Base-by-base conservation (phyloP, 1,139 yeast genomes). In the Nadsonia commutata region DNA sequence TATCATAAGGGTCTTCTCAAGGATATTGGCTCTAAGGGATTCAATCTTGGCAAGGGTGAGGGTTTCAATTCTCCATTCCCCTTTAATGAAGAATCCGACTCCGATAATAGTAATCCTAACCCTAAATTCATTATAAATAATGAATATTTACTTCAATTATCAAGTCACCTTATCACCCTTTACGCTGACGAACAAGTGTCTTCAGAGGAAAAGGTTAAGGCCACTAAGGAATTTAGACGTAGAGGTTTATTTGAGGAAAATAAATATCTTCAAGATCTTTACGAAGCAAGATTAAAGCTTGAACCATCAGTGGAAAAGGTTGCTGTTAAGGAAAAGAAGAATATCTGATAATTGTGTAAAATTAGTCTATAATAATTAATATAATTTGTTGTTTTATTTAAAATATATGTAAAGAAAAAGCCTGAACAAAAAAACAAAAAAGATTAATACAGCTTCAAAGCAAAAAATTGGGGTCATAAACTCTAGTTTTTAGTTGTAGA, bases 1-100 rank as follows among this genome's bases (percentile, higher is more conserved):
- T 83, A 78, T 60, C 77, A 76, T 57, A 68, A 73, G 18, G 95
- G 95, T 17, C 60, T 78, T 42, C 75, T 86, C 52, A 73, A 71
- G 27, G 67, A 63, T 13, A 27, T 27, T 27, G 33, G 33, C n/a
- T 4, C 33, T 27, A 27, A 13, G 16, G 33, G 33, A 6, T 27
- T 27, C n/a, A 27, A 27, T 13, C 13, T 27, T 4, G 9, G 16
- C 16, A 27, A 27, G 16, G 33, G 33, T 27, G 33, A 27, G 16
- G 33, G 33, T 13, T 27, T 27, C 33, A 16, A 27, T 27, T 27
- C 33, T 7, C 33, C 33, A 13, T 27, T 27, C 33, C 33, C 33
- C 33, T 27, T 27, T 9, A 27, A 27, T 16, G n/a, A 27, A 4
- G n/a, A 22, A 7, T 11, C 27, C 27, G 27, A 22, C 27, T 7